A percentile compares a stretch with the other conserved stretches of the same genome.
These are phyloP conservation scores for Xylaria venustula DNA, from an alignment of 495 filamentous ascomycete genomes.

Conservation along the genomic window DNA sequence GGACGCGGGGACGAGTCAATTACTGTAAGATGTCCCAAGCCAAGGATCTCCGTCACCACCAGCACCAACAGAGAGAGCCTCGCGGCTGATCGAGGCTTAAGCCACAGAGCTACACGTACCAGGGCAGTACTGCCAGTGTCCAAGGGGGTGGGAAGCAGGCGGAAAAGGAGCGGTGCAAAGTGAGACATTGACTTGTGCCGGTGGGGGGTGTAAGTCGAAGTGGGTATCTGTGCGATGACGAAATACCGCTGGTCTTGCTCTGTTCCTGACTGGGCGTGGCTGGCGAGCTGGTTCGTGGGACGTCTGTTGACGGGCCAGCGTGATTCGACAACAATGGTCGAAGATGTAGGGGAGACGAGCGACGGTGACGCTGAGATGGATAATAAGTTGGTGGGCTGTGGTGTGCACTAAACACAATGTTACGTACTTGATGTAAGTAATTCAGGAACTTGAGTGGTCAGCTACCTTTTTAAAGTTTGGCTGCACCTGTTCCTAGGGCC, in stretches of 20 bases:
- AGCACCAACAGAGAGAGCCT: background rate
- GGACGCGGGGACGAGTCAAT: background rate
- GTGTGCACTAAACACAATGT: background rate
- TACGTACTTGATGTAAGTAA: background rate
- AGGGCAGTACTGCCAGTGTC: background rate
- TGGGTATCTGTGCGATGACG: conserved; percentile 13
- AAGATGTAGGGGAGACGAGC: too few species aligned
- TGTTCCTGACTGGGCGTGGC: background rate
- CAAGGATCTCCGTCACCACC: background rate
- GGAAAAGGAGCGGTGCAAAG: background rate
- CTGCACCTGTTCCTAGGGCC: too few species aligned
- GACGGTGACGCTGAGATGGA: background rate
- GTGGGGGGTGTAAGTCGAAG: background rate
- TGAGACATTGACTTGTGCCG: too few species aligned
- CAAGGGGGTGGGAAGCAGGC: background rate
- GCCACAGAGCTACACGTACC: background rate
- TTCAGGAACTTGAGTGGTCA: background rate
- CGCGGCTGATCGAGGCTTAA: background rate
- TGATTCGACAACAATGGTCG: background rate
- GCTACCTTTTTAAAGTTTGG: background rate
- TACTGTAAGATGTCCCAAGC: background rate
- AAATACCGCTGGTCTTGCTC: conserved; percentile 1
- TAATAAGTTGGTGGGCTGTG: background rate
- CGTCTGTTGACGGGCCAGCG: background rate
- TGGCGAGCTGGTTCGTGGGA: background rate